phyloP scores from a whole-genome alignment of 2,329 filamentous ascomycete genomes.

The Cladobotryum mycophilum region DNA sequence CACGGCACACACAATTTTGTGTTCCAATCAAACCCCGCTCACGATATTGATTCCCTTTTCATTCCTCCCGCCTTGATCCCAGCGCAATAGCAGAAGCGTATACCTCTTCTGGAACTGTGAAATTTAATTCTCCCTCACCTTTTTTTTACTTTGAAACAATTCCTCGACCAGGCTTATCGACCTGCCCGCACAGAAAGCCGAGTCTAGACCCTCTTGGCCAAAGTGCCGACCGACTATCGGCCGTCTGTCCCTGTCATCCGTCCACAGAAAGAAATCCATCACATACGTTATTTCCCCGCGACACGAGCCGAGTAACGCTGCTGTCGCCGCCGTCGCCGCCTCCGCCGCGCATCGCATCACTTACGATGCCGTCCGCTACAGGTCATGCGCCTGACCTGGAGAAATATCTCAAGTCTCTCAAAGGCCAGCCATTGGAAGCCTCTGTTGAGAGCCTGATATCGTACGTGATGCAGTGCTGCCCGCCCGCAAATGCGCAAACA shows the following conservation, averaged over 20 bases:
- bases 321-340: no score
- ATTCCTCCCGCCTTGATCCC: background rate
- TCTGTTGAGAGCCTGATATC: conserved; percentile 80
- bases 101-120: no score
- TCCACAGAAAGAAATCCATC: background rate
- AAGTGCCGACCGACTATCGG: conserved; percentile 1
- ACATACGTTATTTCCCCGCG: background rate
- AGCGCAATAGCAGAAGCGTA: no score
- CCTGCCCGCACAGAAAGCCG: background rate
- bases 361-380: conserved; percentile 29
- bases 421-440: conserved; percentile 66
- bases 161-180: no score
- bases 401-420: conserved; percentile 73
- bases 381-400: conserved; percentile 63
- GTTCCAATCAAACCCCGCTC: conserved; percentile 11
- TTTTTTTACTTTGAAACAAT: no score
- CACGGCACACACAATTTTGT: conserved; percentile 4
- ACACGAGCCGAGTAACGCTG: no score
- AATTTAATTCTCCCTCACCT: no score
- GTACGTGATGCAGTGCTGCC: conserved; percentile 43
- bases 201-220: background rate
- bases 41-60: background rate
- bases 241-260: background rate
- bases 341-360: background rate
- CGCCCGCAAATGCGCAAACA: conserved; percentile 1